Evolutionary conservation across 2,329 filamentous ascomycete genomes (phyloP).

Genomic region (Amauroascus niger): DNA sequence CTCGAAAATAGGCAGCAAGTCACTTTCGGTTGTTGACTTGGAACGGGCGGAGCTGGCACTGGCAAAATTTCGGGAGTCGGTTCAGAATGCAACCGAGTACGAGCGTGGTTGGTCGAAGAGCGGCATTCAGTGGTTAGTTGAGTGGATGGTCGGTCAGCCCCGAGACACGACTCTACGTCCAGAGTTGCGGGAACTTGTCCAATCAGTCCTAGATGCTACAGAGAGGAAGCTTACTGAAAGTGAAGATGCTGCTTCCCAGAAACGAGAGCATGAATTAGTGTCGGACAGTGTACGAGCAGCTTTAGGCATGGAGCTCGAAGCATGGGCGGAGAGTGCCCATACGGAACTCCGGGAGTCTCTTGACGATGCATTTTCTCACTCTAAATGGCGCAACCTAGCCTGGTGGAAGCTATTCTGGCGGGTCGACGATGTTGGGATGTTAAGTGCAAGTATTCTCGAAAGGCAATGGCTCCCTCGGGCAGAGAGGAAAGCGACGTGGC

Average conservation of each 20-base stretch:
- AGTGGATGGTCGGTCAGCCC: constrained; percentile 51
- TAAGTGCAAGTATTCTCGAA: constrained; percentile 67
- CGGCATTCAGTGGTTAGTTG: constrained; percentile 53
- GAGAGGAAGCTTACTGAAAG: constrained; percentile 26
- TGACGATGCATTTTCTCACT: constrained; percentile 65
- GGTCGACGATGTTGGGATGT: constrained; percentile 80
- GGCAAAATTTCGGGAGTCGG: constrained; percentile 56
- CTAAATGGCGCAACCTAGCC: constrained; percentile 65
- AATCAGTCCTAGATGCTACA: constrained; percentile 49
- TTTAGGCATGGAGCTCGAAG: constrained; percentile 52
- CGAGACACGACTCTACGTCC: constrained; percentile 49
- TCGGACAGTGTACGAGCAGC: constrained; percentile 37
- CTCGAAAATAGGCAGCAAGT: constrained; percentile 24
- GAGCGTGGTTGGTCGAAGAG: constrained; percentile 66
- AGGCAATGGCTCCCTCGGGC: constrained; percentile 67
- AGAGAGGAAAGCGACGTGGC: constrained; percentile 72
- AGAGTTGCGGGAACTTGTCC: constrained; percentile 56
- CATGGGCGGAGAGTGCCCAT: constrained; percentile 73
- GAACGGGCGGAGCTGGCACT: constrained; percentile 54
- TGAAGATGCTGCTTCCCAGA: constrained; percentile 24
- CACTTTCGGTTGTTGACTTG: constrained; percentile 52
- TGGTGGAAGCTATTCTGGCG: constrained; percentile 98
- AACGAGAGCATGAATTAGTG: constrained; percentile 29
- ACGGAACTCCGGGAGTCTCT: constrained; percentile 72
- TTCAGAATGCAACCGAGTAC: constrained; percentile 60